phyloP scores from a whole-genome alignment of 2,329 filamentous ascomycete species.

The Xylaria hypoxylon region DNA sequence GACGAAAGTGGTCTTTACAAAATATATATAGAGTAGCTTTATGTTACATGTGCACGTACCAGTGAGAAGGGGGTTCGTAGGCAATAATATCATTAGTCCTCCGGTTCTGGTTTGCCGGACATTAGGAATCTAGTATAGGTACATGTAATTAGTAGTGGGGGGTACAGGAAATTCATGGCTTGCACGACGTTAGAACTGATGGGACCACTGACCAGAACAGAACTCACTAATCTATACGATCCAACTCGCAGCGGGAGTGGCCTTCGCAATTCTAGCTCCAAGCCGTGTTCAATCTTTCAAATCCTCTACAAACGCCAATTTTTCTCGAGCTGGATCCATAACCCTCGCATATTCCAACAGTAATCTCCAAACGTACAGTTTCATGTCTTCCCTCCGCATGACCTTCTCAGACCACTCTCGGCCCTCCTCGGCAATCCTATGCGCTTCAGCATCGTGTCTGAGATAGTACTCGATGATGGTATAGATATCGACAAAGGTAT shows the following conservation, averaged over 20 bases:
- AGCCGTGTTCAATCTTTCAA: slow-evolving; percentile 41
- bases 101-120: not conserved
- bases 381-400: slow-evolving; percentile 73
- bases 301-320: slow-evolving; percentile 59
- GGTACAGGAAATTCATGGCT: too few species aligned
- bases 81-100: not conserved
- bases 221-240: not conserved
- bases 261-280: not conserved
- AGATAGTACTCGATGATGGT: slow-evolving; percentile 74
- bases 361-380: slow-evolving; percentile 72
- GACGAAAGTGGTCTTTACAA: not conserved
- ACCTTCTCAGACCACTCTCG: slow-evolving; percentile 71
- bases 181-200: not conserved
- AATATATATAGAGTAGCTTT: too few species aligned
- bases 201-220: not conserved
- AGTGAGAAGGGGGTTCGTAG: not conserved
- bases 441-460: slow-evolving; percentile 58
- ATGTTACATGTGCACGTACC: too few species aligned
- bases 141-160: not conserved
- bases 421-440: slow-evolving; percentile 69
- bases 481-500: slow-evolving; percentile 74
- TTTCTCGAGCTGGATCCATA: slow-evolving; percentile 53
- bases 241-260: not conserved
- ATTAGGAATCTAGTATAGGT: slow-evolving; percentile 1
- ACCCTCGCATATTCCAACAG: slow-evolving; percentile 68